Percentiles rank a stretch among this genome's conserved stretches.
phyloP scores from a whole-genome alignment of 768 basidiomycete genomes.

The Hygrocybe coccinea region DNA sequence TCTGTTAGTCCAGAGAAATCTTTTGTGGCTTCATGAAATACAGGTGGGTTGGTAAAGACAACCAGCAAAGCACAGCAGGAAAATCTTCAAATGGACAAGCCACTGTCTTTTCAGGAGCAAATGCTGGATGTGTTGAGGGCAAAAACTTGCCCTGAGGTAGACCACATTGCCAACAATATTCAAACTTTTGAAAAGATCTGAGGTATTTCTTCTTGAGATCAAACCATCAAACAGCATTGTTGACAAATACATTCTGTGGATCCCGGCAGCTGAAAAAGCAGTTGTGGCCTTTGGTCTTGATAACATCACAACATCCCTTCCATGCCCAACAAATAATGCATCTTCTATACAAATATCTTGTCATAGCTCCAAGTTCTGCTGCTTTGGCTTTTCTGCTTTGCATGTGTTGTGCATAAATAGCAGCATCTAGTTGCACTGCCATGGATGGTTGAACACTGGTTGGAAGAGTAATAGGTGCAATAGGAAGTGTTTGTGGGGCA shows the following conservation, averaged over 20 bases:
- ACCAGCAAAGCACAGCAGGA: too few species aligned
- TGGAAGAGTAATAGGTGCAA: neutral
- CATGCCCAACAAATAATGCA: neutral
- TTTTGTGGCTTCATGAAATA: too few species aligned
- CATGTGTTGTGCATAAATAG: neutral
- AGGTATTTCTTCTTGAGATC: neutral
- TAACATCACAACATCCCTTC: neutral
- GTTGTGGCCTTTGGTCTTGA: neutral
- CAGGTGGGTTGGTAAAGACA: too few species aligned
- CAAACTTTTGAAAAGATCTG: neutral
- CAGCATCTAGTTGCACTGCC: neutral
- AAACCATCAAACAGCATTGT: neutral
- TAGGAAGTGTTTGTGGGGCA: neutral
- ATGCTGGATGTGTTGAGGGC: too few species aligned
- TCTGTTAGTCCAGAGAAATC: too few species aligned
- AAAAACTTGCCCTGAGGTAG: neutral
- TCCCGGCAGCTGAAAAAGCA: neutral
- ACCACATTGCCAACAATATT: neutral
- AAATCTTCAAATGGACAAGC: too few species aligned
- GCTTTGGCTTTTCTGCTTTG: neutral
- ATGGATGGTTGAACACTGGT: neutral
- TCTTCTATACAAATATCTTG: neutral
- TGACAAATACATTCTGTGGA: neutral
- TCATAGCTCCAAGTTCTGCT: neutral
- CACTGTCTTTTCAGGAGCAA: too few species aligned